Base-by-base conservation (phyloP, 2,329 filamentous ascomycete species). In the Cucurbitaria berberidis region DNA sequence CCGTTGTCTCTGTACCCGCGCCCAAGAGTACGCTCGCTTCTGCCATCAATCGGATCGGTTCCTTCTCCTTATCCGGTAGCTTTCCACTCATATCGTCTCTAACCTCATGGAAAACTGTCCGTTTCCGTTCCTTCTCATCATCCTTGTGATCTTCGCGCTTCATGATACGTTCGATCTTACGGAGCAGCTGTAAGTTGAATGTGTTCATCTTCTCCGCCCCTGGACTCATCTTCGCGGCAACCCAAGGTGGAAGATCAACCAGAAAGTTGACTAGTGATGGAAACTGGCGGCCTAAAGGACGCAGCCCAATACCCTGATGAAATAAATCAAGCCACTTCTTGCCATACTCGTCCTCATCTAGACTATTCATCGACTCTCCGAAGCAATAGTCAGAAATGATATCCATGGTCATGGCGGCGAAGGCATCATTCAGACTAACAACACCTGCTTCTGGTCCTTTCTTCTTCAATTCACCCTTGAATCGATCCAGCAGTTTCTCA, bases 1-100 rank as follows among this genome's bases (percentile, higher is more conserved):
- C 67, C 1, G 72, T 72, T 0, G 74, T 76, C 24, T 72, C 68
- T 1, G 60, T 62, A 0, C 74, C 73, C 6, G 74, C 74, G 13
- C 61, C 63, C 2, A 72, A 49, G 3, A 76, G 47, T 1, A 66
- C 49, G 42, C 67, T 56, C 11, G 61, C 68, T 34, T 77, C 74
- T 13, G 67, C 64, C 29, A 56, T 55, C 18, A 76, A 48, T 2
- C 73, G 51, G 5, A 29, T 27, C 1, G 55, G 45, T 22, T 46
- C 21, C 34, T 59, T 59, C 21, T 69, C 64, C 29, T 51, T 21
- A 13, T 44, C 30, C 1, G 59, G 60, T 9, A 65, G 43, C 16
- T 45, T 51, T 2, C 39, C 62, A 6, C 59, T 51, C 7, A 59
- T 45, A 9, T 55, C 50, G 39, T 59, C 49, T 8, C 42, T 38